A percentile compares a stretch with the other conserved stretches of the same genome.
These are phyloP conservation scores for Penicillium sp. DNA, from an alignment of 2,329 filamentous ascomycete genomes.

Conservation along the genomic window DNA sequence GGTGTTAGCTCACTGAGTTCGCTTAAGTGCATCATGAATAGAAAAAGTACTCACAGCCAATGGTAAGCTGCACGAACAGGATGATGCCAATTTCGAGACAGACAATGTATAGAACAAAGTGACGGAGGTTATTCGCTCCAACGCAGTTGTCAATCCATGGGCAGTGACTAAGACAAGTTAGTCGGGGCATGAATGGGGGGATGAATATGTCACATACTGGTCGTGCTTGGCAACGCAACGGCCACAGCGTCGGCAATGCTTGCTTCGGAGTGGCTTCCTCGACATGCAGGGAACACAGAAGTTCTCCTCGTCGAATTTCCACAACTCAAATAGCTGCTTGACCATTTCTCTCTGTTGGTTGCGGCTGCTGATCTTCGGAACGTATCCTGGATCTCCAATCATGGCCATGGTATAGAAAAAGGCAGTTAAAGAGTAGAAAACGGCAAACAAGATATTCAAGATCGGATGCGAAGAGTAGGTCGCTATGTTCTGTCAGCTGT, in stretches of 20 bases:
- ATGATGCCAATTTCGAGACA: constrained; percentile 74
- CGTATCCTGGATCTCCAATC: constrained; percentile 85
- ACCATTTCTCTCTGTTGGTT: constrained; percentile 88
- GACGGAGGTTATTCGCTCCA: constrained; percentile 91
- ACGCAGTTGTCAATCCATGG: constrained; percentile 98
- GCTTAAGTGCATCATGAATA: background rate
- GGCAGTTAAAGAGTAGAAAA: constrained; percentile 63
- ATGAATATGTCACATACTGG: constrained; percentile 64
- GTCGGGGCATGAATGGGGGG: background rate
- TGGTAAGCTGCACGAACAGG: constrained; percentile 68
- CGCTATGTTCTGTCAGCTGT: constrained; percentile 42
- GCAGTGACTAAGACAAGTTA: constrained; percentile 69
- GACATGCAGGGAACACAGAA: constrained; percentile 97
- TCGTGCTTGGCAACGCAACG: constrained; percentile 96
- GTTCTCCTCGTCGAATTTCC: constrained; percentile 91
- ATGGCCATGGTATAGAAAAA: constrained; percentile 91
- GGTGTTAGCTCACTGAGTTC: background rate
- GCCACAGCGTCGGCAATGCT: constrained; percentile 89
- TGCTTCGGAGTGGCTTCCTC: constrained; percentile 85
- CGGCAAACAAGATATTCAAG: constrained; percentile 72
- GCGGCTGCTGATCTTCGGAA: constrained; percentile 86
- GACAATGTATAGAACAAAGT: constrained; percentile 89
- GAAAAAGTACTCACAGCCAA: constrained; percentile 62
- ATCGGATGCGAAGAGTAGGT: constrained; percentile 68
- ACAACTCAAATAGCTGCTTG: constrained; percentile 76